phyloP scores from a whole-genome alignment of 108 stramenopile genomes.

The Discostella pseudostelligera region DNA sequence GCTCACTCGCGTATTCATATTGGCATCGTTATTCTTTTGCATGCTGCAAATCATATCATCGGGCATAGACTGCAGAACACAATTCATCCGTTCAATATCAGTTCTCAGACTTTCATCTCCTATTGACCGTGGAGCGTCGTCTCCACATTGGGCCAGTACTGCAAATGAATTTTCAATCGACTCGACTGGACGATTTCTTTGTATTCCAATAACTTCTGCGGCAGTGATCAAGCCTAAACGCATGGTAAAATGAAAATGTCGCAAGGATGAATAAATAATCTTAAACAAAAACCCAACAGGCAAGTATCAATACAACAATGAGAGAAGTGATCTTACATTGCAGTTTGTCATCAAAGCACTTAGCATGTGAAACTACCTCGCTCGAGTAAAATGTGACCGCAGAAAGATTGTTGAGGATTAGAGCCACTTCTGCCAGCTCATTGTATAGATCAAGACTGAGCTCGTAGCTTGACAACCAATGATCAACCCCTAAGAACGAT shows the following conservation, averaged over 20 bases:
- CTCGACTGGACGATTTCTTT: conserved; percentile 14
- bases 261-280: too few relatives aligned
- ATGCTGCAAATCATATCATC: conserved; percentile 18
- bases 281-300: too few relatives aligned
- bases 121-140: not conserved
- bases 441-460: conserved; percentile 28
- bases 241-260: too few relatives aligned
- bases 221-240: not conserved
- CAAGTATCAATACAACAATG: too few relatives aligned
- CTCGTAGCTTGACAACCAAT: conserved; percentile 18
- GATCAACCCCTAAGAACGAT: conserved; percentile 14
- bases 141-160: conserved; percentile 12
- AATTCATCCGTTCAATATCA: conserved; percentile 4
- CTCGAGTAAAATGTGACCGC: not conserved
- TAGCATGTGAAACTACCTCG: conserved; percentile 4
- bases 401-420: not conserved
- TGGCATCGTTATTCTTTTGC: not conserved
- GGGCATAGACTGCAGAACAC: conserved; percentile 1
- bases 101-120: not conserved
- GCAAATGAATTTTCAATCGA: conserved; percentile 6
- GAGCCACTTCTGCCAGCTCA: conserved; percentile 15
- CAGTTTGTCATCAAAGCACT: conserved; percentile 25
- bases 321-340: not conserved
- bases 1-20: conserved; percentile 6
- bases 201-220: conserved; percentile 7